A percentile compares a stretch with the other conserved stretches of the same genome.
Conservation (phyloP, 164 flowering plant species). For the Kingdonia uniflora region DNA sequence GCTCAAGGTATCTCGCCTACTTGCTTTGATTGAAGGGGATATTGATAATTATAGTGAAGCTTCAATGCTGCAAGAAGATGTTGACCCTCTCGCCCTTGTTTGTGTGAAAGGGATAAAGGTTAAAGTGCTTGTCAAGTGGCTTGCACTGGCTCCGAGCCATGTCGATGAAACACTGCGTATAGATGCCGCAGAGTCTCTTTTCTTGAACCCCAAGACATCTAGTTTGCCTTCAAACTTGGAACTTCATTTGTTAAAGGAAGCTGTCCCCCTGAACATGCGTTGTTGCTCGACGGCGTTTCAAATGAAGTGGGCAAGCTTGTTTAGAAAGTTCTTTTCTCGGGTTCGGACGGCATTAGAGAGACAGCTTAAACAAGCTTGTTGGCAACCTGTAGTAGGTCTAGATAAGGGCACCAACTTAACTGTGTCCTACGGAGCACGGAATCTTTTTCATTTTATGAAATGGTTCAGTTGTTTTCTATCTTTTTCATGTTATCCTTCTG, state of each 20-base stretch:
- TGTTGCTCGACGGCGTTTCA: conserved; percentile 89
- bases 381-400: conserved; percentile 36
- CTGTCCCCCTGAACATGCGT: conserved; percentile 92
- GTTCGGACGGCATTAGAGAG: conserved; percentile 91
- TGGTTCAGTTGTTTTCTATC: conserved; percentile 87
- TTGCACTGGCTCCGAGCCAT: conserved; percentile 71
- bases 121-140: conserved; percentile 60
- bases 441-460: conserved; percentile 70
- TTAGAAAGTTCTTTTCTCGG: conserved; percentile 84
- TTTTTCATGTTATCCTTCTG: conserved; percentile 98
- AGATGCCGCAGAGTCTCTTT: conserved; percentile 91
- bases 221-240: conserved; percentile 87
- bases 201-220: conserved; percentile 83
- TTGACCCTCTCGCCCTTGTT: conserved; percentile 32
- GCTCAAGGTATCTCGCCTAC: conserved; percentile 80
- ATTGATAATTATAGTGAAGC: conserved; percentile 37
- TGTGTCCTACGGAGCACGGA: conserved; percentile 33
- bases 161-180: conserved; percentile 85
- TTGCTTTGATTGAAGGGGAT: conserved; percentile 90
- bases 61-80: conserved; percentile 9
- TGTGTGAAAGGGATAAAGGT: conserved; percentile 57
- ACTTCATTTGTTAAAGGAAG: conserved; percentile 65
- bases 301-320: conserved; percentile 95
- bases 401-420: conserved; percentile 18
- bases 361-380: conserved; percentile 61